Evolutionary conservation across 495 filamentous ascomycete species (phyloP), one percentile per base, ranked within the genome.

Genomic region (Xylaria flabelliformis): DNA sequence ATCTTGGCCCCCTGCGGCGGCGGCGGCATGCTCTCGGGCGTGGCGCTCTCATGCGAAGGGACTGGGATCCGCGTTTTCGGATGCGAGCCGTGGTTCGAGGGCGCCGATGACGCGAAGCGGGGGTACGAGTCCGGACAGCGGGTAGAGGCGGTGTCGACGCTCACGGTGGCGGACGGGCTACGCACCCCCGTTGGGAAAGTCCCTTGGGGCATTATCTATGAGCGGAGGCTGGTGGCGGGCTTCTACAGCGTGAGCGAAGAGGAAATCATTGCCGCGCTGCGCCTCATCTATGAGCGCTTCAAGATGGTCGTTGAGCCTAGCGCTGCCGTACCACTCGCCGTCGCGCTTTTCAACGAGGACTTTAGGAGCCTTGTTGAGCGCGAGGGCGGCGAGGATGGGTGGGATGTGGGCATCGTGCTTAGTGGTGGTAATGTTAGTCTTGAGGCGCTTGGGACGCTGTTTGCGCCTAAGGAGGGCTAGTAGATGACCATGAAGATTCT

Each of bases 271-370:
- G 81, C 81, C 12, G 92, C 95, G 4, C 84, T 98, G 88, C 81
- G 84, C 72, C 78, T 98, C 75, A 92, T 95, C 41, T 79, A 95
- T 77, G 95, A 99, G 86, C 82, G 95, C 70, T 90, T 97, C 88
- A 98, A 98, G 89, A 82, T 97, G 55, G 88, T 97, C 55, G 88
- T 98, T 32, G 96, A 99, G 84, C 96, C 96, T 61, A 95, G 92
- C 80, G 88, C 95, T 3, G 94, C 91, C 3, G 95, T 99, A 26
- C 90, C 90, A 17, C 80, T 99, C 74, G 96, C 96, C 5, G 91
- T 92, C 6, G 91, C 90, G 69, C 80, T 99, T 75, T 97, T 88
- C 75, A 90, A 96, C 79, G 94, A 97, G 79, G 92, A 93, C 34
- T 97, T 97, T 75, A 84, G 93, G 73, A 80, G 76, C 26, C 73